Evolutionary conservation across 1,284 basidiomycete genomes (phyloP).

Genomic region (Puccinia coronata): DNA sequence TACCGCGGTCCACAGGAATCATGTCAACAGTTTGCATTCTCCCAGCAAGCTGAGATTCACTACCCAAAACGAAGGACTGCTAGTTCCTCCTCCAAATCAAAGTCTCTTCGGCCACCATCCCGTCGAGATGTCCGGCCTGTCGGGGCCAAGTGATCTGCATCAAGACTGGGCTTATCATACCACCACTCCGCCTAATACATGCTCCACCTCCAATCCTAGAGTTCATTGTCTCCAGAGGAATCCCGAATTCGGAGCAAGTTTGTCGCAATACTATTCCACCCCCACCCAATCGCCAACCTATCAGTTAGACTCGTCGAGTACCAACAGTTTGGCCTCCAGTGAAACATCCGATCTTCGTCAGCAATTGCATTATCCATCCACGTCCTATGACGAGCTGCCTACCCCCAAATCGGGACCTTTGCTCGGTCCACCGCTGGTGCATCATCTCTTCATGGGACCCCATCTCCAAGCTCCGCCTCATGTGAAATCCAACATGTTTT

Average conservation of each 20-base stretch:
- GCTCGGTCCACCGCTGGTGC: background rate
- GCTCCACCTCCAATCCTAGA: background rate
- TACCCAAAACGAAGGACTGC: background rate
- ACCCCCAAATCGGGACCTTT: conserved; percentile 20
- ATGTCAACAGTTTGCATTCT: background rate
- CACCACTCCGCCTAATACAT: conserved; percentile 16
- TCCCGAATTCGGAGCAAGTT: background rate
- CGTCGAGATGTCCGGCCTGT: background rate
- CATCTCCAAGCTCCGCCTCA: background rate
- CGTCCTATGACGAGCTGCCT: conserved; percentile 13
- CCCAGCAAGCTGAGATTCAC: background rate
- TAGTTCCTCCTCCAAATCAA: background rate
- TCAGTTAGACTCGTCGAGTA: conserved; percentile 24
- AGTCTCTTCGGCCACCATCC: background rate
- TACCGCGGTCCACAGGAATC: background rate
- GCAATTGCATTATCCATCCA: conserved; percentile 1
- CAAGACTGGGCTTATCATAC: conserved; percentile 33
- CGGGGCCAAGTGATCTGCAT: background rate
- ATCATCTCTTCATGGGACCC: conserved; percentile 8
- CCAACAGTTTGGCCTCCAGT: conserved; percentile 5
- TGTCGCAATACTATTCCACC: conserved; percentile 30
- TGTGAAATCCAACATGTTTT: conserved; percentile 13
- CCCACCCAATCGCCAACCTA: conserved; percentile 43
- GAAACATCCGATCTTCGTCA: conserved; percentile 18
- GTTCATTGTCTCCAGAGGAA: conserved; percentile 19